Percentiles rank a stretch among this genome's conserved stretches.
Conservation (phyloP, 2,329 filamentous ascomycete species). For the Pyricularia sp. region DNA sequence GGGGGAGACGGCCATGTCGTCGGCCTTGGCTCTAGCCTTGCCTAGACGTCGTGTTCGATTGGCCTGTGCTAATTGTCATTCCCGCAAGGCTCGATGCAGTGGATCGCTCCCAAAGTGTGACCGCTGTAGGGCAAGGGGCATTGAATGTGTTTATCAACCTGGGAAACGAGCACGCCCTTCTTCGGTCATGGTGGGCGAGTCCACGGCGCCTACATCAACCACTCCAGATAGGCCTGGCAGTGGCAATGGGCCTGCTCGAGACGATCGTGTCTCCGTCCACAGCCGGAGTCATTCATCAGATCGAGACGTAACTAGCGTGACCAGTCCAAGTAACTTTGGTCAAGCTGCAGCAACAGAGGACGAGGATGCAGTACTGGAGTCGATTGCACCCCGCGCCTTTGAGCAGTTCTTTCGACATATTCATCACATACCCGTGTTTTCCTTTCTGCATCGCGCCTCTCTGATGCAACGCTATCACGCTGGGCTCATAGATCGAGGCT, state of each 20-base stretch:
- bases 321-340: slow-evolving; percentile 8
- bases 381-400: slow-evolving; percentile 37
- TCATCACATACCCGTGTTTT: slow-evolving; percentile 45
- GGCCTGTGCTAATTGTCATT: slow-evolving; percentile 44
- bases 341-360: slow-evolving; percentile 7
- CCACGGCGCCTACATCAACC: slow-evolving; percentile 7
- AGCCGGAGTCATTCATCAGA: slow-evolving; percentile 4
- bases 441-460: slow-evolving; percentile 44
- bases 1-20: slow-evolving; percentile 20
- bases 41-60: slow-evolving; percentile 41
- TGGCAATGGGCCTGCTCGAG: background rate
- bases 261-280: slow-evolving; percentile 1
- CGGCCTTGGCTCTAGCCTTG: slow-evolving; percentile 28
- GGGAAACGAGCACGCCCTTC: slow-evolving; percentile 24
- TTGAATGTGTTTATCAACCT: slow-evolving; percentile 42
- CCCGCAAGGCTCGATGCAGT: slow-evolving; percentile 44
- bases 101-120: slow-evolving; percentile 44
- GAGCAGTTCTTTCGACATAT: slow-evolving; percentile 45
- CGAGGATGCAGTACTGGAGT: slow-evolving; percentile 30
- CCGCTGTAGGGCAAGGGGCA: slow-evolving; percentile 35
- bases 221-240: background rate
- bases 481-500: slow-evolving; percentile 39
- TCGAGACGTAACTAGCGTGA: slow-evolving; percentile 12
- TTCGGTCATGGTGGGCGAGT: slow-evolving; percentile 6
- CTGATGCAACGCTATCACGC: slow-evolving; percentile 46